Evolutionary conservation across 2,329 filamentous ascomycete genomes (phyloP), one percentile per base, ranked within the genome.

Genomic region (Fusarium xyrophilum): DNA sequence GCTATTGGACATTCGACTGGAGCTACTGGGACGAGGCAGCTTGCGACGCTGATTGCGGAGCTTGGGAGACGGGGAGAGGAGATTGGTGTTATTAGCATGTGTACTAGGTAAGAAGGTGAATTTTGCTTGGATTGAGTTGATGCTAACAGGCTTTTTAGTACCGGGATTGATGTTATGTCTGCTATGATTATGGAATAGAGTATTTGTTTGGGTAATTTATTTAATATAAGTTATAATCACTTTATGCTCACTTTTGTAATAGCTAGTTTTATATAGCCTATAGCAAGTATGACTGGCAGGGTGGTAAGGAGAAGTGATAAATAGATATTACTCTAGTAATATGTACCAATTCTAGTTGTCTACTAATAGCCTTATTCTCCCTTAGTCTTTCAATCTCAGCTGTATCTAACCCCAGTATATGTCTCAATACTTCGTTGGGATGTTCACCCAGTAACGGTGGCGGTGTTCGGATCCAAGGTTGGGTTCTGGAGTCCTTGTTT

Each of bases 1-100:
- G 93, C 94, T 19, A 81, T 97, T 23, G 94, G 94, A 2, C 94
- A 97, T 78, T 93, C 94, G 6, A 84, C 97, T 2, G 93, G 94
- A 44, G 93, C 93, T 17, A 97, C 94, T 11, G 93, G 93, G 15
- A 55, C 63, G 4, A 40, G 65, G 2, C 65, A 67, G 32, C 13
- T 63, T 14, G 54, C 63, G 4, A 67, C 63, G 15, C 15, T 67
- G 4, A 4, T 67, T 3, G 35, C 58, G 0, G 63, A 67, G 17
- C 63, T 67, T 9, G 11, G 14, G 5, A 50, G 58, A 2, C 5
- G 15, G 11, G 36, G 35, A 3, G 43, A 50, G 14, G 58, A 67
- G n/a, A 15, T 67, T 19, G 65, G 65, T 3, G 40, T 67, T 14
- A 53, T 67, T 17, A 67, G 65, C 17, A 67, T 67, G 65, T 67